These are phyloP conservation scores for Teratosphaeria destructans DNA, from an alignment of 2,329 filamentous ascomycete species.

Conservation along the genomic window DNA sequence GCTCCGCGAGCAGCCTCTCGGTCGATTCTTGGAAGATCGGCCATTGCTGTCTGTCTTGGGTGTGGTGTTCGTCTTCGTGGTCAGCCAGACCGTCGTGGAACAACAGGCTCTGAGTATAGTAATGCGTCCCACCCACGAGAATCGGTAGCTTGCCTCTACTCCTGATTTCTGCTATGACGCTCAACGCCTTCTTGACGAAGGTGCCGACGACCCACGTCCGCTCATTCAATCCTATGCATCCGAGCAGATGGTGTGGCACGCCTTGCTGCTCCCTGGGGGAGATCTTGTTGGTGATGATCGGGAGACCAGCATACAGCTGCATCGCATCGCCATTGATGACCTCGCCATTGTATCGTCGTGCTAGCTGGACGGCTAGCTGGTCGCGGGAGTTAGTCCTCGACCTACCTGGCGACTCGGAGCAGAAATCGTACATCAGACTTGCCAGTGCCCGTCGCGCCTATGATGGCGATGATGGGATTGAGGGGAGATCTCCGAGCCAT, in stretches of 20 bases:
- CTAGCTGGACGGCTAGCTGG: conserved; percentile 82
- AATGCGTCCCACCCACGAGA: conserved; percentile 87
- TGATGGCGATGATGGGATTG: conserved; percentile 58
- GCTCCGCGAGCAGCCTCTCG: conserved; percentile 58
- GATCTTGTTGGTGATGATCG: conserved; percentile 94
- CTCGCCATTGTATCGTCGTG: conserved; percentile 74
- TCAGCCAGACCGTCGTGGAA: conserved; percentile 62
- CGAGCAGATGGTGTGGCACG: conserved; percentile 79
- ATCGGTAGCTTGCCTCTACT: conserved; percentile 72
- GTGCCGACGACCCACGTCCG: conserved; percentile 73
- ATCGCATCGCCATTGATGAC: conserved; percentile 96
- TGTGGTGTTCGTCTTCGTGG: not conserved
- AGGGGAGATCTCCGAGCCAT: not conserved
- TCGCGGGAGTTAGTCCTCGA: conserved; percentile 28
- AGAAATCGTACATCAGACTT: conserved; percentile 65
- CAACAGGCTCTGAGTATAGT: conserved; percentile 82
- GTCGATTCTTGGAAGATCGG: conserved; percentile 46
- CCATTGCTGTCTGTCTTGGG: conserved; percentile 33
- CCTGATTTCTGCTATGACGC: conserved; percentile 66
- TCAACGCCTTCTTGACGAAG: conserved; percentile 61
- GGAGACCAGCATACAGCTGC: conserved; percentile 88
- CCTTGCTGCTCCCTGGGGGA: conserved; percentile 62
- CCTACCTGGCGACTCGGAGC: not conserved
- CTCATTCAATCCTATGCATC: conserved; percentile 62
- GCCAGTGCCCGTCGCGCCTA: conserved; percentile 86